Percentiles rank a stretch among this genome's conserved stretches.
Conservation (phyloP, 495 filamentous ascomycete species). For the Schizothecium vesticola region DNA sequence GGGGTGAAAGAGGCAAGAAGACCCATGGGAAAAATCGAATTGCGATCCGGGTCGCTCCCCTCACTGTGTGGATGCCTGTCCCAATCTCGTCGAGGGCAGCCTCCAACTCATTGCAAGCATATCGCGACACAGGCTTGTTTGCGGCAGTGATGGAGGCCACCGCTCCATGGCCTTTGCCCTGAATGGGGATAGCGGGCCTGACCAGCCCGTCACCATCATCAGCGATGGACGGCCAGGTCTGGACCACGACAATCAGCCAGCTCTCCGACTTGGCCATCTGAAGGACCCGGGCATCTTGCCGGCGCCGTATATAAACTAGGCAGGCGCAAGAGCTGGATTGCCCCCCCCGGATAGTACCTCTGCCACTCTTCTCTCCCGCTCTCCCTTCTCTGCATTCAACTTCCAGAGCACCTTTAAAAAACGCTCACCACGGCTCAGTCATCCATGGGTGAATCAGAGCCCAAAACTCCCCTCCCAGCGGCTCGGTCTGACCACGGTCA, state of each 20-base stretch:
- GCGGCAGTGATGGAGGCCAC: not conserved
- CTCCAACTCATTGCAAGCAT: not conserved
- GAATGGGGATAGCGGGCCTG: not conserved
- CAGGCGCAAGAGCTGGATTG: not conserved
- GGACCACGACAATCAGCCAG: not conserved
- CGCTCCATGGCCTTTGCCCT: not conserved
- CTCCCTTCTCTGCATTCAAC: not conserved
- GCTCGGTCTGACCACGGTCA: constrained; percentile 1
- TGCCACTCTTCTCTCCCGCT: not conserved
- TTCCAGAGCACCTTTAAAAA: not conserved
- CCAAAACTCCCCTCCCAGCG: not conserved
- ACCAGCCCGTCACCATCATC: not conserved
- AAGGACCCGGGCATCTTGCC: not conserved
- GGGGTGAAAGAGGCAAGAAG: not conserved
- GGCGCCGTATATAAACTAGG: not conserved
- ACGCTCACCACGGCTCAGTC: not conserved
- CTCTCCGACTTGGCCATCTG: not conserved
- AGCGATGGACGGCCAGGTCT: not conserved
- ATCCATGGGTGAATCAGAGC: not conserved
- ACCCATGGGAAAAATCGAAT: not conserved
- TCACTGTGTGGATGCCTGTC: not conserved
- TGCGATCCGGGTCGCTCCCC: not conserved
- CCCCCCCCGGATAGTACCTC: not conserved
- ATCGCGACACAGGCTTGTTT: not conserved
- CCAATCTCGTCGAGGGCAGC: not conserved